These are phyloP conservation scores for Fagus sylvatica DNA, from an alignment of 306 rosid genomes.

Conservation along the genomic window DNA sequence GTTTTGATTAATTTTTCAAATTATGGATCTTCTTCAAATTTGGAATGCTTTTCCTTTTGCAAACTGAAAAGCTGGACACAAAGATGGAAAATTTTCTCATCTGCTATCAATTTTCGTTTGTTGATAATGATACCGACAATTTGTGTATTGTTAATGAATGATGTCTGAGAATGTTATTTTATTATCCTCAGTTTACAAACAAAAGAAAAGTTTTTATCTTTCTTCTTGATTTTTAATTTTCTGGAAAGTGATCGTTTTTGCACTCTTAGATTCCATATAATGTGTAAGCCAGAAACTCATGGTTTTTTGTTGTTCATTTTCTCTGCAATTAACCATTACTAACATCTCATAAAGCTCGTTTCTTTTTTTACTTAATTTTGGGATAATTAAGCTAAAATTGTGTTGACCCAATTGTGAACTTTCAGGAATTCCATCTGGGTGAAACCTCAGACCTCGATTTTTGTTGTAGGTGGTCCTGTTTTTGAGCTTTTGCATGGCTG, in stretches of 20 bases:
- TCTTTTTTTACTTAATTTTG: background rate
- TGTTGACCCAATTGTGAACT: constrained; percentile 15
- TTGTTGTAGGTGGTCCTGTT: constrained; percentile 16
- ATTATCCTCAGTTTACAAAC: background rate
- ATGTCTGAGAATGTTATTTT: background rate
- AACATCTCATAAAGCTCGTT: background rate
- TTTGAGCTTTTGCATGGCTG: constrained; percentile 63
- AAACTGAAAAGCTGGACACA: background rate
- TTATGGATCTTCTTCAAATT: background rate
- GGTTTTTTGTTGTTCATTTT: background rate
- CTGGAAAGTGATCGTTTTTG: background rate
- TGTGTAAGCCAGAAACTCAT: background rate
- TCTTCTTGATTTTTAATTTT: background rate
- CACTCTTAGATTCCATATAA: background rate
- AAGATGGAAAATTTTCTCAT: constrained; percentile 8
- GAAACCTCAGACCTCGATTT: constrained; percentile 6
- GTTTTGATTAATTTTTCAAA: background rate
- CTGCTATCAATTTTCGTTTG: too few species aligned
- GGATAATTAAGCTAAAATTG: background rate
- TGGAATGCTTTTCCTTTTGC: constrained; percentile 4
- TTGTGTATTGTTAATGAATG: too few species aligned
- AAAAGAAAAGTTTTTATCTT: background rate
- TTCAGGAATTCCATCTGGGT: constrained; percentile 35
- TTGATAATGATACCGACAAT: too few species aligned
- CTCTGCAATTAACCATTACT: background rate